Base-by-base conservation (phyloP, 179 eudicot genomes). In the Gypsophila paniculata region DNA sequence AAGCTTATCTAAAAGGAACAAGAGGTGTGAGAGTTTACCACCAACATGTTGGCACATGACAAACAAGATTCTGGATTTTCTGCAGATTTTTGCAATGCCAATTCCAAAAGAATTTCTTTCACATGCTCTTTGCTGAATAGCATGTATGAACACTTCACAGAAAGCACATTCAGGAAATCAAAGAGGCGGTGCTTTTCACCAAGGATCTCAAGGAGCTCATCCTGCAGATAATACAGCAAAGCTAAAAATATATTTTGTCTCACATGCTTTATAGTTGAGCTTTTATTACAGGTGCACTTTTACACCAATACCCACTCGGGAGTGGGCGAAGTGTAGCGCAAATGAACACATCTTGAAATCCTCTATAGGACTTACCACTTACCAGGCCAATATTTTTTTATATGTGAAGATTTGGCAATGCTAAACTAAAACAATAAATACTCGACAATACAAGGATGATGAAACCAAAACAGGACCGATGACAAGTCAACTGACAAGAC, bases 121-220 rank as follows among this genome's bases (percentile, higher is more conserved):
- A 90, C 93, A 71, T 90, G 90, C 70, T 95, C 99, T 89, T 95
- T 95, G 87, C 85, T 85, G 82, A 95, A 95, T 69, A 93, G 88
- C 73, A 89, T 66, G 78, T 90, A 86, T 52, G 99, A 90, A 80
- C 99, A 93, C 83, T 95, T 95, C 75, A 89, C 76, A 48, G 96
- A 89, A 23, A 95, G 89, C 49, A 80, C 71, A 78, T 82, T 82
- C 74, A 95, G 78, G 80, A 95, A 88, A 76, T 89, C 96, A 82
- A 80, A 87, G 58, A 92, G 89, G 25, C 77, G 87, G 79, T 95
- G 95, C 80, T 85, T 85, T 78, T 88, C 85, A 46, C 99, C 96
- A 44, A 92, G 83, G 74, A 87, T 86, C 80, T 85, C 85, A 26
- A 92, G 90, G 76, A 92, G 82, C 68, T 92, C 98, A 79, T 83